phyloP scores from a whole-genome alignment of 257 asterid species.

The Solanum pimpinellifolium region DNA sequence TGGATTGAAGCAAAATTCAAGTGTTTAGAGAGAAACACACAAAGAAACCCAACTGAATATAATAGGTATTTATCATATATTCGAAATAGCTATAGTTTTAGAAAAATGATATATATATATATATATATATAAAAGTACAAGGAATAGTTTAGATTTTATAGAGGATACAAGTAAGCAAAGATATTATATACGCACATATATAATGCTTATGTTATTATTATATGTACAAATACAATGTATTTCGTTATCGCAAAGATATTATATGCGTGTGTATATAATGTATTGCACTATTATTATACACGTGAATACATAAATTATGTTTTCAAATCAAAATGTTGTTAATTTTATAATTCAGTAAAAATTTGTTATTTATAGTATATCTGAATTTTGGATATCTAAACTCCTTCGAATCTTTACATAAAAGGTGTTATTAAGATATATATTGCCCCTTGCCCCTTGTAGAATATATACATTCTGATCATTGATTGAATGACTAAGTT shows the following conservation, averaged over 20 bases:
- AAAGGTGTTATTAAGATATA: neutral
- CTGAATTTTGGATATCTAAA: neutral
- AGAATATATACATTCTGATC: neutral
- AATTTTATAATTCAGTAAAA: neutral
- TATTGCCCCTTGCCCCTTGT: accelerated
- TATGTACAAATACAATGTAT: neutral
- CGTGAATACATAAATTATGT: neutral
- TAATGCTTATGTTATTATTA: too few species aligned
- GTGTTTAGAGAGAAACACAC: neutral
- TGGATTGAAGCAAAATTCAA: neutral
- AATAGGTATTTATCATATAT: neutral
- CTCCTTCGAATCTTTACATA: neutral
- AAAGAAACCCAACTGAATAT: neutral
- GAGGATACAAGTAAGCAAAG: neutral
- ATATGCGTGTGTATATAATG: neutral
- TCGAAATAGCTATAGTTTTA: neutral
- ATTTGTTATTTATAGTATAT: neutral
- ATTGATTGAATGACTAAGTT: neutral
- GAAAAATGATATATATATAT: too few species aligned
- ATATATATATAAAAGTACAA: too few species aligned
- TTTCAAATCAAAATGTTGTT: too few species aligned
- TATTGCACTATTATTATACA: neutral
- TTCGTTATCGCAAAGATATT: neutral
- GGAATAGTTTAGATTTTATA: neutral
- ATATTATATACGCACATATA: neutral